A percentile compares a stretch with the other conserved stretches of the same genome.
Conservation (phyloP, 768 basidiomycete genomes). For the Ramaria sp. region DNA sequence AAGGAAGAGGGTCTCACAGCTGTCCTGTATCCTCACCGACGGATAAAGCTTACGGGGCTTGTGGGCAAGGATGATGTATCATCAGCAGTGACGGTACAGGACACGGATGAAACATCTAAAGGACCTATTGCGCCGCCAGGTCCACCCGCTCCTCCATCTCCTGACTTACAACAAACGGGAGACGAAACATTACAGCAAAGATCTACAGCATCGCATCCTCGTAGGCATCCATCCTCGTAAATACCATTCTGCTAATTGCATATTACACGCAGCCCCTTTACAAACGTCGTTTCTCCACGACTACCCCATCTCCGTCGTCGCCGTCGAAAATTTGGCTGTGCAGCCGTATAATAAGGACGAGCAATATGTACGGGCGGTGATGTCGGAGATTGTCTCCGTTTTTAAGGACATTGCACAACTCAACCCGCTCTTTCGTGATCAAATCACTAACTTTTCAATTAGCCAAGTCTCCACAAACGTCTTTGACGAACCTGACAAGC, state of each 20-base stretch:
- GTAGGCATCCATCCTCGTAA: not conserved
- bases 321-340: constrained; percentile 72
- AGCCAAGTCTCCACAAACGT: constrained; percentile 87
- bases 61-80: constrained; percentile 46
- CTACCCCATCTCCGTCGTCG: constrained; percentile 77
- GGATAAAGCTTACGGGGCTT: constrained; percentile 81
- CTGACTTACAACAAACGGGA: not conserved
- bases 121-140: constrained; percentile 39
- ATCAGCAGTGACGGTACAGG: constrained; percentile 24
- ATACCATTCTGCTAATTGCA: constrained; percentile 3
- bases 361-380: constrained; percentile 91
- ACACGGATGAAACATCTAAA: constrained; percentile 31
- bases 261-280: constrained; percentile 35
- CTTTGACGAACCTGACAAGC: constrained; percentile 94
- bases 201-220: constrained; percentile 9
- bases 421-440: constrained; percentile 95
- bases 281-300: constrained; percentile 81
- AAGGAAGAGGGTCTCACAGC: constrained; percentile 89
- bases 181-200: not conserved
- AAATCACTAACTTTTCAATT: constrained; percentile 93
- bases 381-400: constrained; percentile 91
- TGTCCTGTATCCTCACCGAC: constrained; percentile 85
- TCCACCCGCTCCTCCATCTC: constrained; percentile 21
- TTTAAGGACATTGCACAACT: constrained; percentile 98
- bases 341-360: constrained; percentile 85